A percentile compares a stretch with the other conserved stretches of the same genome.
Conservation (phyloP, 2,329 filamentous ascomycete species). For the Peltaster fructicola region DNA sequence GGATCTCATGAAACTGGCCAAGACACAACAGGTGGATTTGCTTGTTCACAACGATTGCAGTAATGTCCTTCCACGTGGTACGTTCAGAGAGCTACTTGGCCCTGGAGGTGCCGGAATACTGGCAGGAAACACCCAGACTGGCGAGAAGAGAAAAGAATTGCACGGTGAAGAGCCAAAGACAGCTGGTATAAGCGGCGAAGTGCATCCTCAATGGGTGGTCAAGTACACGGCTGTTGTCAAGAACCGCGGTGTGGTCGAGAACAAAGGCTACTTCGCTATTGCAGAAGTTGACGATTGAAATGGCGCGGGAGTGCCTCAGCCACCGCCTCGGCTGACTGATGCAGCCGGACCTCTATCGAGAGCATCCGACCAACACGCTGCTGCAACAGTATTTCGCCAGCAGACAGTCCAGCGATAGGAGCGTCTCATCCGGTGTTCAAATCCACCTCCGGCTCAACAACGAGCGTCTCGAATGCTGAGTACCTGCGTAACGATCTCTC, state of each 20-base stretch:
- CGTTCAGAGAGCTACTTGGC: constrained; percentile 66
- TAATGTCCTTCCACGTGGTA: constrained; percentile 74
- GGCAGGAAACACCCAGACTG: constrained; percentile 30
- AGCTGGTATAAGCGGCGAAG: constrained; percentile 52
- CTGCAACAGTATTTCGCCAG: too few species aligned
- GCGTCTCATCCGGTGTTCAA: too few species aligned
- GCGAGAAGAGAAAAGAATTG: constrained; percentile 24
- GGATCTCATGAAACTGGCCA: constrained; percentile 69
- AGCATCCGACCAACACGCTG: too few species aligned
- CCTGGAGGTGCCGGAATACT: constrained; percentile 62
- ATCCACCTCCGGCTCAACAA: too few species aligned
- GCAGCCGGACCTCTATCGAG: too few species aligned
- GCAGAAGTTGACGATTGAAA: constrained; percentile 40
- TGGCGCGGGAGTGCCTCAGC: not conserved
- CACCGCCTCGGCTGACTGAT: too few species aligned
- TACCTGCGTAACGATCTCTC: too few species aligned
- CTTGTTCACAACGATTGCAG: constrained; percentile 89
- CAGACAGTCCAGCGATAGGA: too few species aligned
- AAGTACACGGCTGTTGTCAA: constrained; percentile 94
- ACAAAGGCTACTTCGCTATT: constrained; percentile 90
- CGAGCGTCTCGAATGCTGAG: too few species aligned
- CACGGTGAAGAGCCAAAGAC: constrained; percentile 22
- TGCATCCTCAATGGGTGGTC: constrained; percentile 83
- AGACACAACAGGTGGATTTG: constrained; percentile 64
- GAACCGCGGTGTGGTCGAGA: constrained; percentile 89